A percentile compares a stretch with the other conserved stretches of the same genome.
Conservation (phyloP, 1,284 basidiomycete genomes). For the Trametes polyzona region DNA sequence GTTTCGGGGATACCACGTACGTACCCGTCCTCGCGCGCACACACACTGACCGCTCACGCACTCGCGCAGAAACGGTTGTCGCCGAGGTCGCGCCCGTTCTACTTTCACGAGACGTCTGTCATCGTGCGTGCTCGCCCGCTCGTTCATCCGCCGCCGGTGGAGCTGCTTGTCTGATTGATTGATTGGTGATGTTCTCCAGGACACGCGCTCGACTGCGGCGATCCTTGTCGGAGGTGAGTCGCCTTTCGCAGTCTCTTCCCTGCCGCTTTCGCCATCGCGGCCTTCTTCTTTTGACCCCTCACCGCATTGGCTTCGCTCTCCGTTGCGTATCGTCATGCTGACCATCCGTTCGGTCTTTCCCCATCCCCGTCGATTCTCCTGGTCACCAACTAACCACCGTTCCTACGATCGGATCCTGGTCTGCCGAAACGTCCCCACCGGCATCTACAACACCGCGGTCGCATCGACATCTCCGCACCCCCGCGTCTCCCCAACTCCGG, state of each 20-base stretch:
- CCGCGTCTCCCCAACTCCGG: not conserved
- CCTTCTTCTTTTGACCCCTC: too few species aligned
- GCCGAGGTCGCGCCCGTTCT: conserved; percentile 35
- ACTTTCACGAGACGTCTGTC: conserved; percentile 40
- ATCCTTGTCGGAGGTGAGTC: conserved; percentile 37
- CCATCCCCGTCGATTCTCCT: not conserved
- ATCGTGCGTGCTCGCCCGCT: conserved; percentile 29
- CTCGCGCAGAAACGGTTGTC: conserved; percentile 35
- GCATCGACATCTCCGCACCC: not conserved
- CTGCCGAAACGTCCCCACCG: too few species aligned
- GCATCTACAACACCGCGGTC: too few species aligned
- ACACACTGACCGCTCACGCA: not conserved
- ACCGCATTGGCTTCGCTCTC: not conserved
- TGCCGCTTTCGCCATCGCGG: not conserved
- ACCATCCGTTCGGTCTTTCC: not conserved
- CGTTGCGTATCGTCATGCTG: not conserved
- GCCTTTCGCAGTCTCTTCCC: not conserved
- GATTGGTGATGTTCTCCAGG: conserved; percentile 22
- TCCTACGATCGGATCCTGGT: too few species aligned
- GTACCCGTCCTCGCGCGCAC: conserved; percentile 5
- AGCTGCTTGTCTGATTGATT: not conserved
- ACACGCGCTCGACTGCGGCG: conserved; percentile 38
- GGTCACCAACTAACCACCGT: not conserved
- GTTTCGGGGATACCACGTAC: conserved; percentile 39
- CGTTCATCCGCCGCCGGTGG: not conserved